A percentile compares a stretch with the other conserved stretches of the same genome.
These are phyloP conservation scores for Ustilago nuda DNA, from an alignment of 1,284 basidiomycete species.

Conservation along the genomic window DNA sequence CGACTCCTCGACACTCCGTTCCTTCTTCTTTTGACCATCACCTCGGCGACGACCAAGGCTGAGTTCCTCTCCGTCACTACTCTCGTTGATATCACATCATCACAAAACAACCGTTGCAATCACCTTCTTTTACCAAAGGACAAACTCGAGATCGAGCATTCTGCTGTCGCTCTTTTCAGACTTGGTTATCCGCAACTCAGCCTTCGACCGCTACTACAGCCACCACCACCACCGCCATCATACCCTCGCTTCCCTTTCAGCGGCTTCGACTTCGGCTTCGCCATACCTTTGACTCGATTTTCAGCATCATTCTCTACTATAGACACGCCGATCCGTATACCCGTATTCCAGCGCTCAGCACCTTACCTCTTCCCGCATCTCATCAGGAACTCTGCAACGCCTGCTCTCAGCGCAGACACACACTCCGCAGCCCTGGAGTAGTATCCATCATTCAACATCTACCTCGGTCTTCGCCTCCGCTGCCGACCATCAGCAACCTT, in stretches of 20 bases:
- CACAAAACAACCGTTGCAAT: neutral
- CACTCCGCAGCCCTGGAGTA: no score
- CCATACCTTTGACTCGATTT: no score
- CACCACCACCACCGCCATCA: neutral
- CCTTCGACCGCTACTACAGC: neutral
- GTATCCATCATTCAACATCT: no score
- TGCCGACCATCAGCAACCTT: neutral
- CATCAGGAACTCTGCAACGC: no score
- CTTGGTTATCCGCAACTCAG: neutral
- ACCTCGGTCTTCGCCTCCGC: no score
- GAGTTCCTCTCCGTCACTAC: neutral
- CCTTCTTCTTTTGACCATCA: neutral
- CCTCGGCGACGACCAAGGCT: neutral
- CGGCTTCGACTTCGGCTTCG: no score
- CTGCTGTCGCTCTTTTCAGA: neutral
- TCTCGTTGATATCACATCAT: neutral
- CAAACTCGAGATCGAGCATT: neutral
- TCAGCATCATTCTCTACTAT: no score
- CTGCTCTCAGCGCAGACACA: no score
- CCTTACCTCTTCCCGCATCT: no score
- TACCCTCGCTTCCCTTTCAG: no score
- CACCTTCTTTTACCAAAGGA: neutral
- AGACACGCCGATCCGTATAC: no score
- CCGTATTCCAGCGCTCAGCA: no score
- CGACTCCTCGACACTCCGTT: neutral